A percentile compares a stretch with the other conserved stretches of the same genome.
These are phyloP conservation scores for Diophrys appendiculata DNA, from an alignment of 73 alveolate species.

Conservation along the genomic window DNA sequence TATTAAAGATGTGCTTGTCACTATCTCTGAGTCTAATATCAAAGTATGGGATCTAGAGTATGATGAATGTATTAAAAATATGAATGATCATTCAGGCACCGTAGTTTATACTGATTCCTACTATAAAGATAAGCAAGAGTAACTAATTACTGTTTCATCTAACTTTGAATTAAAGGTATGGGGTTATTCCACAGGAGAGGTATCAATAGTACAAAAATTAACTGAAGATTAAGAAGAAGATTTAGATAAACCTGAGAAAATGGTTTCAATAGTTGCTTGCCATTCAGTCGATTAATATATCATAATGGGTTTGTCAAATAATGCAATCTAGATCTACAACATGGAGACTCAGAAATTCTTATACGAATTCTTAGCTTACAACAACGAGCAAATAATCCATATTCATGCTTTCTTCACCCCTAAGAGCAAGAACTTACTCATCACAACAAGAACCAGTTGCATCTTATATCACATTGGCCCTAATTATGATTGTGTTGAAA, in stretches of 20 bases:
- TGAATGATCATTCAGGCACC: constrained; percentile 55
- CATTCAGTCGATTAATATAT: background rate
- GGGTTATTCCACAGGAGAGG: constrained; percentile 62
- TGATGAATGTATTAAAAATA: constrained; percentile 66
- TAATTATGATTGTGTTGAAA: constrained; percentile 24
- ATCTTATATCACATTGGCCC: constrained; percentile 24
- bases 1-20: constrained; percentile 42
- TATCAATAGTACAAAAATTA: constrained; percentile 21
- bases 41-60: constrained; percentile 71
- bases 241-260: background rate
- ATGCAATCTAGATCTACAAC: constrained; percentile 13
- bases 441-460: constrained; percentile 61
- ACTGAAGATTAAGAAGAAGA: background rate
- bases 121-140: constrained; percentile 42
- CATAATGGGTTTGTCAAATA: constrained; percentile 1
- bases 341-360: constrained; percentile 6
- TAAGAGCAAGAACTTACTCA: constrained; percentile 27
- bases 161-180: constrained; percentile 53
- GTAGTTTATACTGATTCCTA: constrained; percentile 32
- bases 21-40: constrained; percentile 60
- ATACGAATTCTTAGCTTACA: background rate
- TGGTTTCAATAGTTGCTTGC: too few species aligned
- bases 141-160: constrained; percentile 45
- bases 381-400: constrained; percentile 52
- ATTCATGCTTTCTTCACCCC: constrained; percentile 28